Evolutionary conservation across 169 alveolate genomes (phyloP), one percentile per base, ranked within the genome.

Genomic region (Neospora caninum): DNA sequence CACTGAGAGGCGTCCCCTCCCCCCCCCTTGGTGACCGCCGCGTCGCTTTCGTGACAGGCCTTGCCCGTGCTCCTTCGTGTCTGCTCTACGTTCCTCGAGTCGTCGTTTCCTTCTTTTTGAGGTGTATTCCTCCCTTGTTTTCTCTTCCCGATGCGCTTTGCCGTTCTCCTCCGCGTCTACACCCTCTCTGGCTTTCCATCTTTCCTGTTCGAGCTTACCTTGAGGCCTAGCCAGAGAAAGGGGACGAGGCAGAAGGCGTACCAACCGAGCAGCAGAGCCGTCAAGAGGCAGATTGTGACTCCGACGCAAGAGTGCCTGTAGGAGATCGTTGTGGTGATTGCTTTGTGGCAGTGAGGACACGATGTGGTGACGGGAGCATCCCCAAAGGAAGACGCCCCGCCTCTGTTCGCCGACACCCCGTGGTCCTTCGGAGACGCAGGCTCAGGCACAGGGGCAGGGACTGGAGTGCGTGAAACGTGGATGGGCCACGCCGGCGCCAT

Each of bases 311-410:
- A 91, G 36, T 42, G 45, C 42, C 73, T 78, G 67, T 38, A 91
- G 64, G 89, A 45, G 34, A 91, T 80, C 4, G 89, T 91, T 22
- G 94, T 91, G 7, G 91, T 91, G 45, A 91, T 91, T 27, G 91
- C 91, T 25, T 80, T 78, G 91, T 86, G 84, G 83, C 94, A 91
- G 83, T 91, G 94, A 22, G 91, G 94, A 39, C 94, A 91, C 4
- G 78, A 25, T 0, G 94, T 91, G 42, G 54, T 67, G 27, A 86
- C 58, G 0, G 94, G 94, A 1, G 84, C 45, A 22, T 91, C 94
- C 36, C 94, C 94, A 29, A 82, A 82, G 25, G 89, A 82, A 13
- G 89, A 4, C 34, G 89, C 27, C n/a, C 25, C 43, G 16, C 84
- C 45, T 27, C 43, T 9, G 36, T 69, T n/a, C 80, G 38, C 27